Conservation (phyloP, 305 asterid species). For the Solanum hybrid region DNA sequence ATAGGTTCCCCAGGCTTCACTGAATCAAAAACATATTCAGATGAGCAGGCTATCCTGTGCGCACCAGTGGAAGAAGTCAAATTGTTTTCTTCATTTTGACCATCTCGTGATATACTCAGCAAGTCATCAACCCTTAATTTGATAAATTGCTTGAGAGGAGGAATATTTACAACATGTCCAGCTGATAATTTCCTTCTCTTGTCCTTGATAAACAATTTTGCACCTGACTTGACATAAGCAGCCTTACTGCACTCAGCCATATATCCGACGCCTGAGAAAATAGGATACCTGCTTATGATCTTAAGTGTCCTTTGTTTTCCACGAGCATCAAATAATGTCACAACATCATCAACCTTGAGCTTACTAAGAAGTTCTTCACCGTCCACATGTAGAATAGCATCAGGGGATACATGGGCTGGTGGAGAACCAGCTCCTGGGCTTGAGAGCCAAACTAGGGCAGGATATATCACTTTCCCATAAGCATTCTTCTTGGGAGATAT, state of each 20-base stretch:
- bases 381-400: constrained; percentile 43
- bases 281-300: constrained; percentile 41
- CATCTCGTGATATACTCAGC: constrained; percentile 48
- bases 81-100: constrained; percentile 28
- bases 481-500: constrained; percentile 54
- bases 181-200: constrained; percentile 29
- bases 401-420: constrained; percentile 54
- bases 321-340: constrained; percentile 50
- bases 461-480: constrained; percentile 31
- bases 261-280: constrained; percentile 56
- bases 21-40: constrained; percentile 62
- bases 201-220: constrained; percentile 32
- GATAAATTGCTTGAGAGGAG: constrained; percentile 46
- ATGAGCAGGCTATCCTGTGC: constrained; percentile 54
- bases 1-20: constrained; percentile 70
- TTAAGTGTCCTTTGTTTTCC: constrained; percentile 39
- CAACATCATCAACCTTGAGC: constrained; percentile 35
- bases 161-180: constrained; percentile 50
- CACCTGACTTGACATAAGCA: constrained; percentile 52
- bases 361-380: constrained; percentile 42
- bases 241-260: constrained; percentile 54
- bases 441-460: constrained; percentile 59
- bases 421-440: constrained; percentile 48
- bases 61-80: constrained; percentile 24
- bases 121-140: constrained; percentile 58